phyloP scores from a whole-genome alignment of 2,329 filamentous ascomycete genomes.

The Fusarium sp. region DNA sequence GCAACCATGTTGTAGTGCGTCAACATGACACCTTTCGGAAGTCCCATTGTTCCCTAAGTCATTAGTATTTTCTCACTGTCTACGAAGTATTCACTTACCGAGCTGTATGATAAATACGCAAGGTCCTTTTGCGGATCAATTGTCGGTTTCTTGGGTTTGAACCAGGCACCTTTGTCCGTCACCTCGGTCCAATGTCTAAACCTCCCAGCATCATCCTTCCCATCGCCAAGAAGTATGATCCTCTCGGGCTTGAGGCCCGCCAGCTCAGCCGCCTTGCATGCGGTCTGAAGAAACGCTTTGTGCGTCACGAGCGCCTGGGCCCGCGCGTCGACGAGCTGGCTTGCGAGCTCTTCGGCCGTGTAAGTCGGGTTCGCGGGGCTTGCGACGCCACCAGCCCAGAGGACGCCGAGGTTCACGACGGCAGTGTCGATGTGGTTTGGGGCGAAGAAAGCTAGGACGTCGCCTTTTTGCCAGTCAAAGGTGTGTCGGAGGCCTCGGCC shows the following conservation, averaged over 20 bases:
- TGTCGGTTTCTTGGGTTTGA: constrained; percentile 65
- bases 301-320: constrained; percentile 84
- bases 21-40: constrained; percentile 92
- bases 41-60: constrained; percentile 81
- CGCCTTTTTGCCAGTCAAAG: constrained; percentile 84
- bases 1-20: constrained; percentile 85
- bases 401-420: constrained; percentile 78
- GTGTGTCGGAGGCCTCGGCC: constrained; percentile 80
- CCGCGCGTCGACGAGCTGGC: constrained; percentile 83
- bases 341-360: constrained; percentile 84
- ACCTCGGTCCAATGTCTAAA: constrained; percentile 80
- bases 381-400: constrained; percentile 85
- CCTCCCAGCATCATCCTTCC: constrained; percentile 66
- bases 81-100: constrained; percentile 50
- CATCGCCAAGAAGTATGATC: constrained; percentile 82
- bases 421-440: constrained; percentile 90
- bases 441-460: constrained; percentile 85
- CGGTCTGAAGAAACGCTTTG: constrained; percentile 71
- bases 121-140: constrained; percentile 78
- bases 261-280: constrained; percentile 73
- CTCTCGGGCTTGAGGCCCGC: constrained; percentile 78
- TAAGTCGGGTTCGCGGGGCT: constrained; percentile 93
- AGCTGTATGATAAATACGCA: constrained; percentile 88
- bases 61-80: background rate
- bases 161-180: constrained; percentile 68